A percentile compares a stretch with the other conserved stretches of the same genome.
Conservation (phyloP, 805 yeast genomes). For the Saccharomycopsis schoenii region DNA sequence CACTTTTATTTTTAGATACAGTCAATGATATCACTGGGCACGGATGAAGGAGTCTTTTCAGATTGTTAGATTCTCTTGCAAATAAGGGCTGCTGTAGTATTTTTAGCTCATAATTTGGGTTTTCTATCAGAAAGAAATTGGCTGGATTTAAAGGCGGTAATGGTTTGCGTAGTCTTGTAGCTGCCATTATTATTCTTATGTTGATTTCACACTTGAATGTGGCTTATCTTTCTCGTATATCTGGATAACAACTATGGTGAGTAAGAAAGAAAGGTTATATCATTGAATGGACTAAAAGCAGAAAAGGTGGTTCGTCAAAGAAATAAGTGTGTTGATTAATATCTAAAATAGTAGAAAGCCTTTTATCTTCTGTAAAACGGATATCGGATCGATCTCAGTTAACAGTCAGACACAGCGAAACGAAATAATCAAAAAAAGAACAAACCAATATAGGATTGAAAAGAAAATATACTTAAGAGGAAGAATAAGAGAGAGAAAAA, state of each 20-base stretch:
- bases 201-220: no score
- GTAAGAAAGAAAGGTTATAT: no score
- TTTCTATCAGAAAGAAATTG: not conserved
- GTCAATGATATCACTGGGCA: conserved; percentile 11
- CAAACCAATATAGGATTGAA: not conserved
- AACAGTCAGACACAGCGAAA: no score
- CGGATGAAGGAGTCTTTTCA: conserved; percentile 13
- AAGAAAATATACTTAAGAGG: not conserved
- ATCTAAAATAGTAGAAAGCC: no score
- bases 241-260: no score
- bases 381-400: no score
- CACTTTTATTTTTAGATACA: not conserved
- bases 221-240: no score
- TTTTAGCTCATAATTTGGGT: conserved; percentile 8
- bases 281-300: not conserved
- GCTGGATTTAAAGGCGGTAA: not conserved
- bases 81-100: conserved; percentile 16
- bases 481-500: not conserved
- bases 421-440: not conserved
- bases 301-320: not conserved
- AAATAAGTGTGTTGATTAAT: no score
- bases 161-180: not conserved
- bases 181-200: not conserved
- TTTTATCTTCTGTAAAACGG: no score
- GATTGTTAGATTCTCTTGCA: conserved; percentile 18